Evolutionary conservation across 208 protist genomes (phyloP), one percentile per base, ranked within the genome.

Genomic region (Porcisia hertigi): DNA sequence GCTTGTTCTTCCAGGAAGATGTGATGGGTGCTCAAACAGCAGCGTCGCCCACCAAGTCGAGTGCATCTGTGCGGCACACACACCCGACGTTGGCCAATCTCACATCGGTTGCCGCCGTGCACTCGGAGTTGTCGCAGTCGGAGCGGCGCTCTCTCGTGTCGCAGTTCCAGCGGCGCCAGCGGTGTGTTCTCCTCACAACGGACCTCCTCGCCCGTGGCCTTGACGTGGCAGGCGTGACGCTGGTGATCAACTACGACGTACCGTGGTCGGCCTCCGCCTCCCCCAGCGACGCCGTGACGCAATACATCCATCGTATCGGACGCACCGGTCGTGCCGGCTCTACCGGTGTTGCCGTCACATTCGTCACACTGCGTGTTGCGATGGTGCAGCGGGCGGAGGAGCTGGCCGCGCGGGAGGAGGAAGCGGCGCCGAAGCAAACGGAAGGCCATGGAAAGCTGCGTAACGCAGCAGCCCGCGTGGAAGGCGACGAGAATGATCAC

Each of bases 181-280:
- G 89, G 3, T 87, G 95, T 43, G 98, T 99, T 34, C 89, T 99
- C 3, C 94, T 99, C 64, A 99, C 99, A 1, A 99, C 99, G 1
- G 99, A 99, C 84, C 60, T 99, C 12, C 91, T 96, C 20, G 93
- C 97, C 7, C 85, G 97, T 57, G 97, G 97, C 41, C 81, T 98
- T 23, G 98, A 99, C 84, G 97, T 99, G n/a, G 86, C 94, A 43
- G 94, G 97, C 39, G 93, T 99, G 11, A 95, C 90, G 7, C 89
- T 99, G 39, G 98, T 99, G 18, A 89, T 99, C 60, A 99, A 99
- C 94, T 99, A 98, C 86, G 99, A 99, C 71, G 65, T 99, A 59
- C 99, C 99, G 58, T 87, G 76, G 75, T 52, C 71, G 4, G 62
- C 41, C 14, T 55, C 58, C n/a, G 73, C 63, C 14, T 52, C 58